A percentile compares a stretch with the other conserved stretches of the same genome.
phyloP scores from a whole-genome alignment of 225 moss, liverwort and hornwort genomes.

The Antitrichia curtipendula region DNA sequence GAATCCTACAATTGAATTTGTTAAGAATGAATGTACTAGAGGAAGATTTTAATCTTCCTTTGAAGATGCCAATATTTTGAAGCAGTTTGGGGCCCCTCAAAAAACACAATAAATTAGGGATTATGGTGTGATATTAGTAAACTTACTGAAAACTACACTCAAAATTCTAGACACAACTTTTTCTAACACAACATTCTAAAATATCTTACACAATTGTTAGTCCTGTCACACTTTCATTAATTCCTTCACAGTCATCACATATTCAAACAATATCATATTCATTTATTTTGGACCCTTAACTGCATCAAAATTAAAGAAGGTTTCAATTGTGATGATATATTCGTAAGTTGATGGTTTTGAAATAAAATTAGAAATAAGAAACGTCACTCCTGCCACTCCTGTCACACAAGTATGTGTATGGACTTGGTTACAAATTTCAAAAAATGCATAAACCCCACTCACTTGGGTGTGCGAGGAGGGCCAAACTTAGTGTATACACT shows the following conservation, averaged over 20 bases:
- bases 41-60: background rate
- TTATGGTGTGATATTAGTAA: background rate
- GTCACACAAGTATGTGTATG: background rate
- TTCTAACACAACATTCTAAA: background rate
- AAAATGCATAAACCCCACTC: background rate
- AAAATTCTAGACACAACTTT: background rate
- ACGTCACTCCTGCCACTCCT: too few relatives aligned
- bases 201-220: background rate
- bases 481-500: background rate
- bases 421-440: background rate
- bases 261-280: background rate
- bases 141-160: background rate
- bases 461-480: background rate
- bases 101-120: background rate
- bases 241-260: background rate
- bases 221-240: background rate
- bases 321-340: background rate
- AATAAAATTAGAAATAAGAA: background rate
- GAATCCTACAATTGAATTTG: too few relatives aligned
- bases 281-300: background rate
- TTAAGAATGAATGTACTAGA: too few relatives aligned
- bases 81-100: background rate
- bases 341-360: background rate
- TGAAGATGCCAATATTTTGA: rapidly evolving
- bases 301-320: background rate